Conservation (phyloP, 1,139 yeast species). For the Geotrichum cucujoidarum region DNA sequence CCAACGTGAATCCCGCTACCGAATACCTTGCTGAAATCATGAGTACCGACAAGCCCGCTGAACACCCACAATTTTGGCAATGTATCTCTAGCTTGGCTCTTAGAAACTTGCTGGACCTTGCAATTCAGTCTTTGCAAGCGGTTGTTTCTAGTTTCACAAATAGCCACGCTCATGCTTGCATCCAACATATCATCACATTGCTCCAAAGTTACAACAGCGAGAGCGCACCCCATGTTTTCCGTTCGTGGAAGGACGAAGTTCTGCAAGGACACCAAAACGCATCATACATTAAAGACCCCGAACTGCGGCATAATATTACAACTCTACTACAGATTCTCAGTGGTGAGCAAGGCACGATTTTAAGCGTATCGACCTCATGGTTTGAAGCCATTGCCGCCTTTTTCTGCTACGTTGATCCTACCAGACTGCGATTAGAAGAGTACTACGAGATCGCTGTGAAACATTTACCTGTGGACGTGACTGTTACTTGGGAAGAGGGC, state of each 20-base stretch:
- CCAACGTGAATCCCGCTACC: constrained; percentile 24
- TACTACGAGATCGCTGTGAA: constrained; percentile 38
- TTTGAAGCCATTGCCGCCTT: constrained; percentile 64
- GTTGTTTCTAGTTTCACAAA: constrained; percentile 18
- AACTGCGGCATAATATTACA: constrained; percentile 20
- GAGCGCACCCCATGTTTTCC: constrained; percentile 22
- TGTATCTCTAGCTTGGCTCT: constrained; percentile 52
- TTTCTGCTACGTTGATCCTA: constrained; percentile 58
- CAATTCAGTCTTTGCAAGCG: constrained; percentile 21
- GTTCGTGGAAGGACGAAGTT: constrained; percentile 27
- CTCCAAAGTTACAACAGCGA: constrained; percentile 24
- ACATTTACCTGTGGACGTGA: constrained; percentile 39
- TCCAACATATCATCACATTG: constrained; percentile 24
- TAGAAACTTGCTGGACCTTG: constrained; percentile 63
- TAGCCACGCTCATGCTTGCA: constrained; percentile 21
- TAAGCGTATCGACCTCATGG: constrained; percentile 55
- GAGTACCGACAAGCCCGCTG: constrained; percentile 45
- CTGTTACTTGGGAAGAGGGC: constrained; percentile 54
- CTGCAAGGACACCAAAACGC: constrained; percentile 20
- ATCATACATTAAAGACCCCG: constrained; percentile 6
- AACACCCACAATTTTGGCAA: constrained; percentile 61
- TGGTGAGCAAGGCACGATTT: constrained; percentile 52
- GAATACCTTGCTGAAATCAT: constrained; percentile 25
- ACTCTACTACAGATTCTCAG: constrained; percentile 31
- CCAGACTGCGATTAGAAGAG: constrained; percentile 42